Evolutionary conservation across 495 filamentous ascomycete genomes (phyloP), one percentile per base, ranked within the genome.

Genomic region (Xylaria grammica): DNA sequence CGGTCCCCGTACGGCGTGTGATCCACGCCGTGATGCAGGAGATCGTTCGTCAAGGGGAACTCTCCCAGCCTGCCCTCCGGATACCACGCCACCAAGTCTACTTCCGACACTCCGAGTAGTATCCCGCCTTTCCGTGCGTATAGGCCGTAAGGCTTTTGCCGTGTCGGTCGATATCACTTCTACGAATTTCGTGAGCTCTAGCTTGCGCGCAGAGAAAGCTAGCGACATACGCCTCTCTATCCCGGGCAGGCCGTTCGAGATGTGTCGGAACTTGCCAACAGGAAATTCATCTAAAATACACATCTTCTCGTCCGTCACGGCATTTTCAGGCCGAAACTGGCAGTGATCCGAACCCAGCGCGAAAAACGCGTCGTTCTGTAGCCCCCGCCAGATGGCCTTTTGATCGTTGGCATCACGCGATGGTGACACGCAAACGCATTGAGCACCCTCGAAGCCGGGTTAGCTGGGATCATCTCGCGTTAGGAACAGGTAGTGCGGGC

Each of bases 401-500:
- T 81, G 73, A 62, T 81, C 81, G 42, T 72, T 69, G 62, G 49
- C 78, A 65, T 65, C 63, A 19, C 72, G 69, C 9, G 79, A 74
- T 20, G 82, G 79, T 4, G 83, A 82, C 4, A 78, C 79, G 67
- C 81, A 84, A 5, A 85, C 77, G 65, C 75, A 81, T 70, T 84
- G 84, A 1, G 82, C 81, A n/a, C 81, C 86, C 40, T 81, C 76
- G 69, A 87, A 87, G 3, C 78, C 82, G 4, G 79, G 79, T 22
- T 74, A 73, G 55, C 80, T 77, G 24, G 87, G 72, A 60, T 78
- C 77, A 44, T 84, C 80, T 6, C 82, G 77, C 4, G 82, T 85
- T 2, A 89, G 77, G 65, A 86, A 85, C n/a, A 89, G 75, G 67
- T 89, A 89, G 60, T 89, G 86, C 7, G 87, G 87, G 68, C 86